Evolutionary conservation across 140 eudicot genomes (phyloP).

Genomic region (Anethum foeniculum): DNA sequence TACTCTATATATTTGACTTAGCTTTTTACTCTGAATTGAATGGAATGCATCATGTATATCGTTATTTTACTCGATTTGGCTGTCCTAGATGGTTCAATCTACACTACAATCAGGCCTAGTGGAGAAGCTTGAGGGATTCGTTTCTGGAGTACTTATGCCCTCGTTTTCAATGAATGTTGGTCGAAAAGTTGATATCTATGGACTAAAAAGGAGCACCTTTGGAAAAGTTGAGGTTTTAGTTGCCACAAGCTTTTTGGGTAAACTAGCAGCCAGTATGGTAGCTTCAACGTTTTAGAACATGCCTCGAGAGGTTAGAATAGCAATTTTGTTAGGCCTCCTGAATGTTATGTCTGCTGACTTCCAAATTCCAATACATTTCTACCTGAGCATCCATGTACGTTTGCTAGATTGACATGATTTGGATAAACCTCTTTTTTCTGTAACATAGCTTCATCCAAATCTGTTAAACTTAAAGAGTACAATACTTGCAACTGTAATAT

Average conservation of each 20-base stretch:
- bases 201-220: background rate
- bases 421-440: background rate
- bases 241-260: slow-evolving; percentile 7
- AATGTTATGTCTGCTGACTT: too few species aligned
- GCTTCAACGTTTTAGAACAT: slow-evolving; percentile 10
- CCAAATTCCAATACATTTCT: too few species aligned
- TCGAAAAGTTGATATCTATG: slow-evolving; percentile 7
- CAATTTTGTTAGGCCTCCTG: too few species aligned
- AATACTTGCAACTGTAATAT: background rate
- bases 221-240: background rate
- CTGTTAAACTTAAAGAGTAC: background rate
- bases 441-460: background rate
- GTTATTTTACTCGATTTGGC: slow-evolving; percentile 12
- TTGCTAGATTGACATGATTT: background rate
- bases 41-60: slow-evolving; percentile 1
- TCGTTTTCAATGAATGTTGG: slow-evolving; percentile 10
- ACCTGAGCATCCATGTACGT: background rate
- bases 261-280: slow-evolving; percentile 9
- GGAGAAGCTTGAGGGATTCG: slow-evolving; percentile 19
- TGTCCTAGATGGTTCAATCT: slow-evolving; percentile 14
- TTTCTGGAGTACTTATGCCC: slow-evolving; percentile 13
- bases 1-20: background rate
- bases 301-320: background rate
- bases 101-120: slow-evolving; percentile 14
- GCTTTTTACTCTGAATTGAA: slow-evolving; percentile 6